Percentiles rank a stretch among this genome's conserved stretches.
These are phyloP conservation scores for Colletotrichum orbiculare DNA, from an alignment of 2,329 filamentous ascomycete species.

Conservation along the genomic window DNA sequence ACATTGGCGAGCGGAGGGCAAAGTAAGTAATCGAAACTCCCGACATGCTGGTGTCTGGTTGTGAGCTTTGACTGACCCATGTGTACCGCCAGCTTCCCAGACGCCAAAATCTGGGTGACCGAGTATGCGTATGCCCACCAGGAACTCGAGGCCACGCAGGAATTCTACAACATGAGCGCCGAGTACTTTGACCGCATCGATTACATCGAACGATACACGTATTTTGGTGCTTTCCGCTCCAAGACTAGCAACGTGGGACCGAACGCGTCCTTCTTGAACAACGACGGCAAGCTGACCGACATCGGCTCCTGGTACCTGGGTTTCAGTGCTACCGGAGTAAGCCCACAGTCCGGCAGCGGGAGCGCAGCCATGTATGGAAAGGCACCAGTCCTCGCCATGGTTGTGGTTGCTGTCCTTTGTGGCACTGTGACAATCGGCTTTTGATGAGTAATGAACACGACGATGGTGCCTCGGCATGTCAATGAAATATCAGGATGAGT, in stretches of 20 bases:
- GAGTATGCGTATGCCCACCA: constrained; percentile 76
- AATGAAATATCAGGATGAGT: too few species aligned
- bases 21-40: constrained; percentile 44
- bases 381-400: constrained; percentile 19
- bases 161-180: constrained; percentile 74
- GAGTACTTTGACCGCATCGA: constrained; percentile 74
- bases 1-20: constrained; percentile 69
- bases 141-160: constrained; percentile 66
- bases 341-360: constrained; percentile 42
- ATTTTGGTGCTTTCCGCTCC: constrained; percentile 80
- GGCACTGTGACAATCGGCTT: neutral
- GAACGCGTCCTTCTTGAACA: constrained; percentile 77
- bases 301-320: constrained; percentile 85
- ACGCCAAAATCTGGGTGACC: constrained; percentile 78
- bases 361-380: constrained; percentile 14
- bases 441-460: constrained; percentile 1
- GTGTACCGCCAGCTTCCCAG: constrained; percentile 61
- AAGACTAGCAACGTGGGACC: constrained; percentile 78
- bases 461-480: neutral
- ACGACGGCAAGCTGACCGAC: constrained; percentile 76
- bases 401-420: constrained; percentile 6
- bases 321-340: constrained; percentile 56
- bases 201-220: constrained; percentile 75
- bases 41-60: neutral
- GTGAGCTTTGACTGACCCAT: constrained; percentile 18